Base-by-base conservation (phyloP, 1,284 basidiomycete species). In the Amanita bisporigera region DNA sequence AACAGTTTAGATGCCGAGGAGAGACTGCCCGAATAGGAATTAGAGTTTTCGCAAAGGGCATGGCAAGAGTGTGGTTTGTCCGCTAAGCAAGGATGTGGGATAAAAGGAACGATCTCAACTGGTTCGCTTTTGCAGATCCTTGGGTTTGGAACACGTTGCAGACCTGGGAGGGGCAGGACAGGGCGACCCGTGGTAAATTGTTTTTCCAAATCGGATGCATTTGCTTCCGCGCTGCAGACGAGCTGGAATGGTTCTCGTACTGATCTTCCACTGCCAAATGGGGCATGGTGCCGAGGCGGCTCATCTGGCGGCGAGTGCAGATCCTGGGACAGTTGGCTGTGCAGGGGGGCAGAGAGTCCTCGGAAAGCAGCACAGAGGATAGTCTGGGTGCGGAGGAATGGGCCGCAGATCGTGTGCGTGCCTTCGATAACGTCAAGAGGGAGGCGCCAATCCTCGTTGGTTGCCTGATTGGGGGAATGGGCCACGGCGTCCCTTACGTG, bases 361-460 rank as follows among this genome's bases (percentile, higher is more conserved):
- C 54, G 54, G 54, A 55, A 33, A 49, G 21, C 26, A 21, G 24
- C 1, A 21, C 1, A 14, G 26, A 26, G 26, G 26, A 17, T 7
- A n/a, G 19, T 19, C 45, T 26, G 6, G 15, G 4, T 11, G 10
- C 26, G 41, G 29, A 43, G 21, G 31, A 72, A 70, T 61, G 64
- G 70, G 73, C 75, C 70, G 74, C 72, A 74, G 74, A 75, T 77
- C 74, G 74, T 15, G 31, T n/a, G 71, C 67, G 64, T 65, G 38
- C 61, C 67, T 68, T 65, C 65, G 66, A 65, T 69, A 67, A 71
- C 66, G 67, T 66, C 66, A 67, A 69, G 29, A 31, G 65, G 58
- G 40, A 72, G 68, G 71, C 74, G 75, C 75, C 75, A 76, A 77
- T 76, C 76, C 73, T 71, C 69, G 60, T 66, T 54, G 60, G 26